These are phyloP conservation scores for Cercophora newfieldiana DNA, from an alignment of 495 filamentous ascomycete species.

Conservation along the genomic window DNA sequence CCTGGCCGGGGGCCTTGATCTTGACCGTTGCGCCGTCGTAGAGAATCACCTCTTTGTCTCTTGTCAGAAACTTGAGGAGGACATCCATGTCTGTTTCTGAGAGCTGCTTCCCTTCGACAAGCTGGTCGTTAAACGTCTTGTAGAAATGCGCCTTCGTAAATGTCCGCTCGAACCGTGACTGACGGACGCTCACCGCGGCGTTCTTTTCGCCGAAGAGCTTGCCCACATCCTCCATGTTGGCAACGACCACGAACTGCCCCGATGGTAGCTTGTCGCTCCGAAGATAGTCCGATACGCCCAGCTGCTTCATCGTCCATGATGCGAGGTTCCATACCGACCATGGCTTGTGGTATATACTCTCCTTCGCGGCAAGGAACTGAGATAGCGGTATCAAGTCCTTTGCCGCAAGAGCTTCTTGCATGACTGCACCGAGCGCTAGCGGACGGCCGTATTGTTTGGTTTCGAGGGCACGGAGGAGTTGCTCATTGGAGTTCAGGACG, in stretches of 20 bases:
- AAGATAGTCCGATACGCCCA: slow-evolving; percentile 58
- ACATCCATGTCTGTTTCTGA: slow-evolving; percentile 67
- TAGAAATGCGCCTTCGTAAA: slow-evolving; percentile 66
- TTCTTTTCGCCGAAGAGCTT: slow-evolving; percentile 50
- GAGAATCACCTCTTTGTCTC: slow-evolving; percentile 63
- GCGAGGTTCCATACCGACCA: slow-evolving; percentile 58
- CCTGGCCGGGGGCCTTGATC: slow-evolving; percentile 56
- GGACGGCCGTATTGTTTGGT: slow-evolving; percentile 79
- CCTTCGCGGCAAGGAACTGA: slow-evolving; percentile 57
- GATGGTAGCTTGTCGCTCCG: slow-evolving; percentile 46
- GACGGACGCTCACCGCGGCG: slow-evolving; percentile 45
- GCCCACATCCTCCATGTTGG: slow-evolving; percentile 55
- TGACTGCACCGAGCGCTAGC: slow-evolving; percentile 74
- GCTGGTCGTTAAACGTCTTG: slow-evolving; percentile 53
- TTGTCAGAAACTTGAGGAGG: slow-evolving; percentile 67
- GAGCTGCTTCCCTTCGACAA: slow-evolving; percentile 54
- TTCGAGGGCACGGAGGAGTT: slow-evolving; percentile 69
- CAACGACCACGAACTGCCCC: slow-evolving; percentile 59
- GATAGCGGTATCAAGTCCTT: slow-evolving; percentile 68
- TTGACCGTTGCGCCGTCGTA: slow-evolving; percentile 75
- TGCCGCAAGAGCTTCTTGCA: slow-evolving; percentile 71
- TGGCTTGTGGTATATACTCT: slow-evolving; percentile 63
- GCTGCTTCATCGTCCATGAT: slow-evolving; percentile 71
- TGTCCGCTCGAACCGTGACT: slow-evolving; percentile 59
- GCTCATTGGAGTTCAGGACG: slow-evolving; percentile 65